Evolutionary conservation across 164 flowering plant genomes (phyloP).

Genomic region (Magnolia officinalis): DNA sequence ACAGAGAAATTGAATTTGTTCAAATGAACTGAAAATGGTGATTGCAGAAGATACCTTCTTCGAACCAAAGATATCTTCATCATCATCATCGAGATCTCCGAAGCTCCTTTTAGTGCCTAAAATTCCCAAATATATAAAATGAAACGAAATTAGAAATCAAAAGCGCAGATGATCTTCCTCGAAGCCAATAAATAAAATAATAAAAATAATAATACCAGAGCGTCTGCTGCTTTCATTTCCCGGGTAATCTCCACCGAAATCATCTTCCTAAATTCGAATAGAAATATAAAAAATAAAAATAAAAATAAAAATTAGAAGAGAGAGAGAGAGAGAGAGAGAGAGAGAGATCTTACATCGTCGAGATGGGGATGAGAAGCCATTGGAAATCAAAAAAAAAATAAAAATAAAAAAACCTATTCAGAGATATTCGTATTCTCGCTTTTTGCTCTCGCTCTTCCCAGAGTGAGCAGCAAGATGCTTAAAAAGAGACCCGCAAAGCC

Average conservation of each 20-base stretch:
- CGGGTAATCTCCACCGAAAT: constrained; percentile 78
- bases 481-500: too few relatives aligned
- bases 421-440: too few relatives aligned
- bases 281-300: neutral
- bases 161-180: neutral
- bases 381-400: constrained; percentile 9
- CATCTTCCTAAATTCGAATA: constrained; percentile 53
- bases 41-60: constrained; percentile 50
- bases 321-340: neutral
- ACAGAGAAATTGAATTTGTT: too few relatives aligned
- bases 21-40: too few relatives aligned
- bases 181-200: neutral
- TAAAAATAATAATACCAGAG: constrained; percentile 32
- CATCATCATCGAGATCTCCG: constrained; percentile 95
- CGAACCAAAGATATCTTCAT: constrained; percentile 80
- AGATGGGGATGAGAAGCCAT: constrained; percentile 57
- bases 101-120: constrained; percentile 81
- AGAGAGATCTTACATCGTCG: constrained; percentile 50
- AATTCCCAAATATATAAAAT: neutral
- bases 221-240: constrained; percentile 36
- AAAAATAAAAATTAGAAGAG: constrained; percentile 39
- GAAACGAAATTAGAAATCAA: neutral
- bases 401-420: neutral
- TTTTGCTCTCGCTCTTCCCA: too few relatives aligned
- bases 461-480: too few relatives aligned